Percentiles rank a stretch among this genome's conserved stretches.
phyloP scores from a whole-genome alignment of 2,329 filamentous ascomycete genomes.

The Diaporthe velutina region DNA sequence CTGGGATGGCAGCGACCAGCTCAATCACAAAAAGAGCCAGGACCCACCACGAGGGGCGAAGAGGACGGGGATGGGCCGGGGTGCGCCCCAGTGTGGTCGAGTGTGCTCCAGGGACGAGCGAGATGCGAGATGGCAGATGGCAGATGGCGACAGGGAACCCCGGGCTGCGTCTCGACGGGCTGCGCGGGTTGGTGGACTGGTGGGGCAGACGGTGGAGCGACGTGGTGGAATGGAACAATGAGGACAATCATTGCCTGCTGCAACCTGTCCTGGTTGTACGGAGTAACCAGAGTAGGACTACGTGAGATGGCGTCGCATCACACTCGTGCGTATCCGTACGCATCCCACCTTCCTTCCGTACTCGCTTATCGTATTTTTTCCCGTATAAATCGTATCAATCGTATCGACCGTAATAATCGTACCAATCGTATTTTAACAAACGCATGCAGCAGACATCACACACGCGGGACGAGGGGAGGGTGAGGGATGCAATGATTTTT shows the following conservation, averaged over 20 bases:
- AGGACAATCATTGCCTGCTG: constrained; percentile 10
- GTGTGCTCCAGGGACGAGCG: background rate
- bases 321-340: background rate
- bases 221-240: background rate
- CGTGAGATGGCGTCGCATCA: background rate
- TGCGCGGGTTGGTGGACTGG: background rate
- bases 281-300: no score
- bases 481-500: no score
- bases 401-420: background rate
- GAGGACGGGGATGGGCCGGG: constrained; percentile 25
- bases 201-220: background rate
- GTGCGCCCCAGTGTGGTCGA: background rate
- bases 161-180: background rate
- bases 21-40: constrained; percentile 1
- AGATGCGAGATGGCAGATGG: constrained; percentile 30
- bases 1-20: background rate
- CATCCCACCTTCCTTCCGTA: background rate
- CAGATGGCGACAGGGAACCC: constrained; percentile 18
- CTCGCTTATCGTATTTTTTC: background rate
- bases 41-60: constrained; percentile 30
- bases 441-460: constrained; percentile 2
- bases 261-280: background rate
- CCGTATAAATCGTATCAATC: background rate
- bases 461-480: no score
- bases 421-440: background rate